Conservation (phyloP, 495 filamentous ascomycete genomes). For the Penicillium herquei region DNA sequence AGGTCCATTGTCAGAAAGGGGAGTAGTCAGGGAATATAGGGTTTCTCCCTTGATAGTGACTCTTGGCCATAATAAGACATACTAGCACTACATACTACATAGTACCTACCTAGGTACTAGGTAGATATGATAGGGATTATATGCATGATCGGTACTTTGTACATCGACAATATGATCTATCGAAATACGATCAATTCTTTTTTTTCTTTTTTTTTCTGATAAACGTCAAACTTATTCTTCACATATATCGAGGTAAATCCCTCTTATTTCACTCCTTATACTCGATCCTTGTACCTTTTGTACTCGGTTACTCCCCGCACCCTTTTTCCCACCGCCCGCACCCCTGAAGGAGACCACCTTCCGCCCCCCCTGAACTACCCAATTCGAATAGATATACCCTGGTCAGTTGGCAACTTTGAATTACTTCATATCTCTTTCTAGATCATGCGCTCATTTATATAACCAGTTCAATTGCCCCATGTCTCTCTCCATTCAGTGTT, state of each 20-base stretch:
- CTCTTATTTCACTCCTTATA: background rate
- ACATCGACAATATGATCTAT: too few relatives aligned
- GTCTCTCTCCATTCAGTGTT: slow-evolving; percentile 11
- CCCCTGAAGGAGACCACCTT: slow-evolving; percentile 10
- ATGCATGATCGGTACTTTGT: too few relatives aligned
- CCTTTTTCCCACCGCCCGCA: slow-evolving; percentile 9
- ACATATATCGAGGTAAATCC: background rate
- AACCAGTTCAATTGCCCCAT: slow-evolving; percentile 17
- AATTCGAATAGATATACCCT: background rate
- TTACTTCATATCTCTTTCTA: background rate
- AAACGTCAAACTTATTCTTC: background rate
- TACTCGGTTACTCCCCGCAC: background rate
- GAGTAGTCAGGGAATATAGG: background rate
- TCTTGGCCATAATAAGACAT: background rate
- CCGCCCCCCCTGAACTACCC: background rate
- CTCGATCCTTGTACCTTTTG: background rate
- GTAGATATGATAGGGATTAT: too few relatives aligned
- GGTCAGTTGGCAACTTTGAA: background rate
- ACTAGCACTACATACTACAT: too few relatives aligned
- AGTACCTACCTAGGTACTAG: too few relatives aligned
- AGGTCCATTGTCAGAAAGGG: too few relatives aligned
- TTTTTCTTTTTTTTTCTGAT: too few relatives aligned
- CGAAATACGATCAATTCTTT: too few relatives aligned
- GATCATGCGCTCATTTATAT: slow-evolving; percentile 3
- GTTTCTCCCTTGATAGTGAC: slow-evolving; percentile 1